These are phyloP conservation scores for Ciborinia camelliae DNA, from an alignment of 2,329 filamentous ascomycete genomes.

Conservation along the genomic window DNA sequence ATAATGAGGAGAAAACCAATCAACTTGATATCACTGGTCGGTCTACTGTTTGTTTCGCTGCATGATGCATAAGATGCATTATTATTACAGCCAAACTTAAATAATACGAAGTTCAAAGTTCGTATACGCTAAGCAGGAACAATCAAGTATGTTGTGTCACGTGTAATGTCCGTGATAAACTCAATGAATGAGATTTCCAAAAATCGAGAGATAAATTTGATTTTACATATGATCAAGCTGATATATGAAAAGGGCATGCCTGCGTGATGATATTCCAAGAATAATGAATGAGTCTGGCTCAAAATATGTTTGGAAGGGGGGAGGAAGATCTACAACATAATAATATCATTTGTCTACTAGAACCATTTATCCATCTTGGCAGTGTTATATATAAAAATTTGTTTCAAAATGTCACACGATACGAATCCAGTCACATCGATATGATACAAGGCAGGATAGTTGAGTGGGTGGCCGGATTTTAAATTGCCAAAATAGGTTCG, in stretches of 20 bases:
- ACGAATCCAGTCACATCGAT: not conserved
- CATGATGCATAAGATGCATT: conserved; percentile 5
- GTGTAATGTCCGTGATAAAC: not conserved
- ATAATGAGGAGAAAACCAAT: not conserved
- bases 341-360: not conserved
- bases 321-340: not conserved
- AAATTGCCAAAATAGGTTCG: too few species aligned
- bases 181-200: not conserved
- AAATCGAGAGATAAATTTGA: not conserved
- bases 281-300: not conserved
- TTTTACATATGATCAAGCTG: conserved; percentile 1
- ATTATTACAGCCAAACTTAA: not conserved
- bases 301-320: too few species aligned
- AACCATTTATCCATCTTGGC: conserved; percentile 2
- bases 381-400: not conserved
- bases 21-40: not conserved
- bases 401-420: not conserved
- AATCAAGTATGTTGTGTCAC: too few species aligned
- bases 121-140: not conserved
- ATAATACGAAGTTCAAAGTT: not conserved
- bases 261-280: not conserved
- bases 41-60: not conserved
- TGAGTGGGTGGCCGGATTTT: too few species aligned
- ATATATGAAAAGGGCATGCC: not conserved
- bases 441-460: too few species aligned